Evolutionary conservation across 2,329 filamentous ascomycete species (phyloP).

Genomic region (Xylariales sp.): DNA sequence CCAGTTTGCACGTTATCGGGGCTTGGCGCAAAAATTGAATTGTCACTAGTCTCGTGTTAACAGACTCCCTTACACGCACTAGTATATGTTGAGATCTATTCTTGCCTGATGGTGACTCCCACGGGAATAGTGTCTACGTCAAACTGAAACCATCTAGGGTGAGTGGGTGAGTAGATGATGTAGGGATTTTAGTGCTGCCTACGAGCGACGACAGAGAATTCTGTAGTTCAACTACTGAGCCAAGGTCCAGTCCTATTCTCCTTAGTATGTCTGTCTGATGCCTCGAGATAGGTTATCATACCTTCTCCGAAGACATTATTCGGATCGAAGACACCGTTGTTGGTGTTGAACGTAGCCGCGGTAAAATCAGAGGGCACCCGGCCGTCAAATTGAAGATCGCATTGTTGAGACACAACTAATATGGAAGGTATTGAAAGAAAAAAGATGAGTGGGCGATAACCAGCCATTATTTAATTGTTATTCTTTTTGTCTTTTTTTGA

Average conservation of each 20-base stretch:
- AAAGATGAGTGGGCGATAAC: slow-evolving; percentile 4
- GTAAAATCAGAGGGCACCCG: slow-evolving; percentile 27
- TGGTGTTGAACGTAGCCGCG: slow-evolving; percentile 19
- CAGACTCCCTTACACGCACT: neutral
- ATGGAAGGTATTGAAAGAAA: slow-evolving; percentile 12
- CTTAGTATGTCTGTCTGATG: slow-evolving; percentile 5
- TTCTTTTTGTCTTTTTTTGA: neutral
- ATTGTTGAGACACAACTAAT: slow-evolving; percentile 23
- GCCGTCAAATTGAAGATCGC: slow-evolving; percentile 29
- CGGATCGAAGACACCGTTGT: slow-evolving; percentile 28
- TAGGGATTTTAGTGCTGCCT: neutral
- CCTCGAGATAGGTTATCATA: neutral
- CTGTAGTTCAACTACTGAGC: slow-evolving; percentile 24
- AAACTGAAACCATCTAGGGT: slow-evolving; percentile 13
- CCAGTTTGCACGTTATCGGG: slow-evolving; percentile 31
- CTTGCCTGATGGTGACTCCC: slow-evolving; percentile 29
- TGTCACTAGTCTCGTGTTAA: slow-evolving; percentile 24
- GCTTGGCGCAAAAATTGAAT: slow-evolving; percentile 32
- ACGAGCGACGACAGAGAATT: slow-evolving; percentile 25
- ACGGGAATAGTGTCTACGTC: slow-evolving; percentile 22
- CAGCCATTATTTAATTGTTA: neutral
- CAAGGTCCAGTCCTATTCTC: slow-evolving; percentile 22
- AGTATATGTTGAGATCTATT: neutral
- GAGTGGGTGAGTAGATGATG: neutral
- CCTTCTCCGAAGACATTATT: slow-evolving; percentile 31